These are phyloP conservation scores for Fusarium lateritium DNA, from an alignment of 2,329 filamentous ascomycete genomes.

Conservation along the genomic window DNA sequence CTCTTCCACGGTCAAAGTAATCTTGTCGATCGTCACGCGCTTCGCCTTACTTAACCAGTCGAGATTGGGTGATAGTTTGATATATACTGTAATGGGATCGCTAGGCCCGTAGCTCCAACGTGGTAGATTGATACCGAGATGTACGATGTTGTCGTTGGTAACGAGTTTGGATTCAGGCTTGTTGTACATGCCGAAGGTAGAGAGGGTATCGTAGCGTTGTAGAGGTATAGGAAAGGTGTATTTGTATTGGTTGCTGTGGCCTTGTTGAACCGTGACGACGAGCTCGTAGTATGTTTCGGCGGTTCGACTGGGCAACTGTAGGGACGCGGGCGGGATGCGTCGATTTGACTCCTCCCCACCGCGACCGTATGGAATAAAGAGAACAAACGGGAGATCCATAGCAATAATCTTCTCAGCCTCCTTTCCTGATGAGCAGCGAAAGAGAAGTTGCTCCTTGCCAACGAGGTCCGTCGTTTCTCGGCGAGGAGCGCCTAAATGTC, in stretches of 20 bases:
- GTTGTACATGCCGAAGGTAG: conserved; percentile 99
- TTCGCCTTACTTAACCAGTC: conserved; percentile 93
- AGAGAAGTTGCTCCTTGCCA: conserved; percentile 94
- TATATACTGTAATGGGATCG: conserved; percentile 95
- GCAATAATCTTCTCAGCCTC: conserved; percentile 91
- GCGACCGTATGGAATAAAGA: conserved; percentile 96
- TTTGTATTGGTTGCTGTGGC: conserved; percentile 87
- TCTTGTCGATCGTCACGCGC: conserved; percentile 93
- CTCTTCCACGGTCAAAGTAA: conserved; percentile 94
- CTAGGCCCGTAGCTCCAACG: conserved; percentile 97
- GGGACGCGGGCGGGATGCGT: conserved; percentile 90
- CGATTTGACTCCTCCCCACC: conserved; percentile 91
- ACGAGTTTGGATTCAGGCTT: conserved; percentile 89
- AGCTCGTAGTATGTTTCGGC: conserved; percentile 98
- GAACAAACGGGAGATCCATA: conserved; percentile 97
- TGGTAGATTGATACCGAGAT: conserved; percentile 90
- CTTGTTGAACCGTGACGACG: conserved; percentile 95
- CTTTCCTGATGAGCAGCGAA: conserved; percentile 85
- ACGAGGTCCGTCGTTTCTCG: conserved; percentile 94
- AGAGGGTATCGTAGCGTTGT: conserved; percentile 94
- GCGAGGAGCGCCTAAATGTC: conserved; percentile 89
- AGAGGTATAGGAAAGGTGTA: conserved; percentile 93
- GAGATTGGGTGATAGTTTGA: conserved; percentile 91
- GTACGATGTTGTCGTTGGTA: conserved; percentile 91
- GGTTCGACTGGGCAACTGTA: conserved; percentile 92